Base-by-base conservation (phyloP, 2,329 filamentous ascomycete genomes). In the Plenodomus tracheiphilus region DNA sequence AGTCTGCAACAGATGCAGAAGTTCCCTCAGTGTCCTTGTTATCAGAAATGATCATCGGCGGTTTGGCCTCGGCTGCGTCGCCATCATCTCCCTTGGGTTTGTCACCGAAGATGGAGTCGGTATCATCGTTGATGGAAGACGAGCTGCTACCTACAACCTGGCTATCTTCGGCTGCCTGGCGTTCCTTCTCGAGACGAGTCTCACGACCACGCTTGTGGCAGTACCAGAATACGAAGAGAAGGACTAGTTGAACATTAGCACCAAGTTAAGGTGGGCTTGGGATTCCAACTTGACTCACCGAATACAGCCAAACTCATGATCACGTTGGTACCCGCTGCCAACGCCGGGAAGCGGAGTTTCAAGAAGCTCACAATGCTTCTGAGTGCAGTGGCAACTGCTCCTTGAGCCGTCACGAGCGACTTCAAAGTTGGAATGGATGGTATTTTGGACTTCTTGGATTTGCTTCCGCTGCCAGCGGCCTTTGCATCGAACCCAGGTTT, bases 221-320 rank as follows among this genome's bases (percentile, higher is more conserved):
- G 75, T 97, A 99, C 92, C 93, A 99, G 63, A 97, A 86, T 38
- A 96, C 90, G 68, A 96, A 94, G 47, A 99, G 82, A 15, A 97
- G 81, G 46, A 97, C 89, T 73, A 43, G 1, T 18, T 30, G 5
- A 8, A 7, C 19, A 49, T 72, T 55, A 73, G 65, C n/a, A n/a
- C n/a, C n/a, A n/a, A n/a, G n/a, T n/a, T 25, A 47, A 10, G 9
- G 18, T 9, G 5, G 9, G 10, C 10, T 1, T 20, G 28, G 18
- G 21, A 36, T n/a, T n/a, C n/a, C 19, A n/a, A 17, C 9, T 5
- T 19, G n/a, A 32, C 87, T 80, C 81, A 93, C 91, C 79, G 65
- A 95, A 96, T 1, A 97, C 77, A 0, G 90, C 91, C 57, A 97
- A 77, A 55, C 89, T 94, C 85, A 95, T 90, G 15, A 97, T 79